Percentiles rank a stretch among this genome's conserved stretches.
phyloP scores from a whole-genome alignment of 2,329 filamentous ascomycete genomes.

The Coniella lustricola region DNA sequence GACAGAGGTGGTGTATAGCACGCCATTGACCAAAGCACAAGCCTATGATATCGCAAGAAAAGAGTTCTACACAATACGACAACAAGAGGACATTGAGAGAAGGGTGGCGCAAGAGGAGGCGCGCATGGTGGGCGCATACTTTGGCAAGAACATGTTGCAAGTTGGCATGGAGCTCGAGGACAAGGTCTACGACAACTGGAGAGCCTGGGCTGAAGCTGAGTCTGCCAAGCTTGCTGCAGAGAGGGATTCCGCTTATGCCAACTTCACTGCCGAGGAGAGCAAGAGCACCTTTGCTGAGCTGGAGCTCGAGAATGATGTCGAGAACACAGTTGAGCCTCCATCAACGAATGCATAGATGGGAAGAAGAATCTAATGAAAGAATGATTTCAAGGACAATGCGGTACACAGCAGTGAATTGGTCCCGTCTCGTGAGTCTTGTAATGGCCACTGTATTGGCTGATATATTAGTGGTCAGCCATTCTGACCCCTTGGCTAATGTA shows the following conservation, averaged over 20 bases:
- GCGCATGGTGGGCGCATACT: constrained; percentile 76
- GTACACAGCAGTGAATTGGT: too few relatives aligned
- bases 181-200: constrained; percentile 75
- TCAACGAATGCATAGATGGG: not conserved
- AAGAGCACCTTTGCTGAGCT: constrained; percentile 20
- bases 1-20: constrained; percentile 12
- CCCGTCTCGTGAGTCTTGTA: too few relatives aligned
- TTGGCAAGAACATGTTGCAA: constrained; percentile 69
- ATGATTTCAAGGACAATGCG: too few relatives aligned
- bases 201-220: constrained; percentile 60
- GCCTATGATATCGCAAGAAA: constrained; percentile 84
- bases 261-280: constrained; percentile 32
- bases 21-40: constrained; percentile 47
- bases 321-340: not conserved
- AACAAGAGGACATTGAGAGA: constrained; percentile 73
- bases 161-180: constrained; percentile 80
- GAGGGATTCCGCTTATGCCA: constrained; percentile 35
- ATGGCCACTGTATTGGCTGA: too few relatives aligned
- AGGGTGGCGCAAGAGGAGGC: constrained; percentile 87
- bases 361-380: too few relatives aligned
- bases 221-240: constrained; percentile 34
- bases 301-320: constrained; percentile 11
- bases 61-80: constrained; percentile 83
- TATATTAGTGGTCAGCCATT: too few relatives aligned
- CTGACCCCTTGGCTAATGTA: not conserved